Evolutionary conservation across 2,329 filamentous ascomycete species (phyloP).

Genomic region (Colletotrichum karsti): DNA sequence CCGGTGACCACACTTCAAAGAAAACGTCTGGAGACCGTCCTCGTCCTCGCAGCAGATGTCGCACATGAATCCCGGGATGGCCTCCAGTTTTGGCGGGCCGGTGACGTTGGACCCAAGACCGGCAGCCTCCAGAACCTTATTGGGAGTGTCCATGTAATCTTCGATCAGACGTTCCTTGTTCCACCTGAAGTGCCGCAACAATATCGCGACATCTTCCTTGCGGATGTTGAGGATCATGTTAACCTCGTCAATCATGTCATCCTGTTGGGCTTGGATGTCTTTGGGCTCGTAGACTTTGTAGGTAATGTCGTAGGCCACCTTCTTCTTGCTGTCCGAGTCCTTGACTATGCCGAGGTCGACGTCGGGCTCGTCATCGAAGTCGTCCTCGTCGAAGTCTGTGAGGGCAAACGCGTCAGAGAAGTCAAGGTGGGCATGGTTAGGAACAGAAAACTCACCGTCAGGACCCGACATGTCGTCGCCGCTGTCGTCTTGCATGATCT

Average conservation of each 20-base stretch:
- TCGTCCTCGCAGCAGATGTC: constrained; percentile 97
- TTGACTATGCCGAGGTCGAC: constrained; percentile 61
- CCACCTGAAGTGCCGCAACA: constrained; percentile 91
- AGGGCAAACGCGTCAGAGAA: constrained; percentile 5
- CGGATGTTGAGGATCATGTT: constrained; percentile 90
- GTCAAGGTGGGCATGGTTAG: background rate
- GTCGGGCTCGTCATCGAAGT: constrained; percentile 66
- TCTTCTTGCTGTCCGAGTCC: constrained; percentile 76
- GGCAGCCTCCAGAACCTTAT: constrained; percentile 82
- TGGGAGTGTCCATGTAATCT: constrained; percentile 91
- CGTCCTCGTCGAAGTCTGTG: constrained; percentile 66
- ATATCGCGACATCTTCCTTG: constrained; percentile 88
- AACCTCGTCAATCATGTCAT: constrained; percentile 87
- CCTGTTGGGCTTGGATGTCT: constrained; percentile 87
- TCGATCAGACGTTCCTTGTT: constrained; percentile 96
- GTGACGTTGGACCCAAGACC: constrained; percentile 76
- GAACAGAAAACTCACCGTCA: constrained; percentile 52
- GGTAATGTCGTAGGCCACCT: constrained; percentile 82
- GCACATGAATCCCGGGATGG: constrained; percentile 81
- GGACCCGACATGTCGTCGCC: constrained; percentile 72
- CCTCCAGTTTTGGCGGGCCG: constrained; percentile 72
- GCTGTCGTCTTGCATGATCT: constrained; percentile 79
- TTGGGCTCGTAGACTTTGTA: constrained; percentile 82
- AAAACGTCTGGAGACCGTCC: constrained; percentile 80
- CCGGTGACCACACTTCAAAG: constrained; percentile 93